Evolutionary conservation across 2,329 filamentous ascomycete species (phyloP).

Genomic region (Leptoxyphium fumago): DNA sequence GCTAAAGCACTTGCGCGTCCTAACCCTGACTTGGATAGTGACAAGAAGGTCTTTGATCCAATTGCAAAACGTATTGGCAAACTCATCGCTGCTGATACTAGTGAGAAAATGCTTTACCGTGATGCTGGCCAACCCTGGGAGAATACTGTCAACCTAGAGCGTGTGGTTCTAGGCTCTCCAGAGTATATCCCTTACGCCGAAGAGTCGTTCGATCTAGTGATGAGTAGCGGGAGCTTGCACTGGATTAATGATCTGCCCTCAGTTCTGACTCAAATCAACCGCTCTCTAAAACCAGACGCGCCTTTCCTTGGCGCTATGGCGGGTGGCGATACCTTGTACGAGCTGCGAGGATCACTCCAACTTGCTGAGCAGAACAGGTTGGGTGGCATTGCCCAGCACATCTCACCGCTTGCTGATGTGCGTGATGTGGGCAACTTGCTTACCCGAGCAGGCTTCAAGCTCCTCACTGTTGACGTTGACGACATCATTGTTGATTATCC

Average conservation of each 20-base stretch:
- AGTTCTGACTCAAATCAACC: slow-evolving; percentile 70
- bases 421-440: slow-evolving; percentile 79
- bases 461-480: slow-evolving; percentile 92
- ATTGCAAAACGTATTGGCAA: slow-evolving; percentile 57
- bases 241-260: slow-evolving; percentile 96
- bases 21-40: slow-evolving; percentile 50
- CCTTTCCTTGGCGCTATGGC: slow-evolving; percentile 95
- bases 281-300: slow-evolving; percentile 71
- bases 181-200: slow-evolving; percentile 63
- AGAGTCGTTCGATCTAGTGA: slow-evolving; percentile 71
- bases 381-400: slow-evolving; percentile 81
- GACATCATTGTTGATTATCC: slow-evolving; percentile 95
- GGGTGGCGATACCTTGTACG: slow-evolving; percentile 84
- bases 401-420: slow-evolving; percentile 84
- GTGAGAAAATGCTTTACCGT: slow-evolving; percentile 60
- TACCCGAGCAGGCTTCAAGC: slow-evolving; percentile 78
- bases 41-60: slow-evolving; percentile 46
- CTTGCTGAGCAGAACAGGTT: slow-evolving; percentile 79
- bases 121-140: slow-evolving; percentile 67
- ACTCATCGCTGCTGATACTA: slow-evolving; percentile 71
- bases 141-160: slow-evolving; percentile 52
- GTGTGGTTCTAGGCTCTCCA: slow-evolving; percentile 59
- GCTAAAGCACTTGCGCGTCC: slow-evolving; percentile 51
- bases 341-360: slow-evolving; percentile 84
- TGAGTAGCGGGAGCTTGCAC: slow-evolving; percentile 81